Evolutionary conservation across 495 filamentous ascomycete species (phyloP), one percentile per base, ranked within the genome.

Genomic region (Daldinia grandis): DNA sequence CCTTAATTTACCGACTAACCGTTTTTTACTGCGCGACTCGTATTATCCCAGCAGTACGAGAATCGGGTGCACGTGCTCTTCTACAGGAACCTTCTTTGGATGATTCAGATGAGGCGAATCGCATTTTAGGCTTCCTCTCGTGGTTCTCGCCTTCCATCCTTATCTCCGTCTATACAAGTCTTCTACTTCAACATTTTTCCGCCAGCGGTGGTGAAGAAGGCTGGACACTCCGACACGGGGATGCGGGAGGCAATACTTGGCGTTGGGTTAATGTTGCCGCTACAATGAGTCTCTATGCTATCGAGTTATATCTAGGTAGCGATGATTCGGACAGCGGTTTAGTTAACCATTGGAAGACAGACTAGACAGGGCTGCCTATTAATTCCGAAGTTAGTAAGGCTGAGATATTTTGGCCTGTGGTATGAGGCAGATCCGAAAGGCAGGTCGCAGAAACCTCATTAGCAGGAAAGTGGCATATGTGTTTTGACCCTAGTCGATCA

Each of bases 21-120:
- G 95, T 99, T 9, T 90, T 98, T 76, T 99, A 98, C 79, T 92
- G 93, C 60, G 92, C 92, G 9, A 97, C 94, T n/a, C 89, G 94
- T 53, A 98, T 99, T 71, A 97, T 99, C 54, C 95, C 95, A 2
- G 94, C 94, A 1, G 89, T 99, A 3, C 88, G 92, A 24, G 93
- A 97, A 75, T 88, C 90, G 25, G 94, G 94, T 12, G 92, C 93
- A 9, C 86, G 89, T 42, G 93, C 91, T 8, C 83, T 97, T 21
- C 90, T 91, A 63, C 88, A 95, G 62, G 94, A 97, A 75, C 89
- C 93, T 12, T 89, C 87, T 30, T 82, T 97, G 27, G 93, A 97
- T 58, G 95, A 98, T 65, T 87, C 84, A 28, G 95, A 98, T 71
- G 92, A 87, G 0, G 93, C 93, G 47, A 90, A 90, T 66, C 89